Base-by-base conservation (phyloP, 1,284 basidiomycete genomes). In the Meripilus lineatus region DNA sequence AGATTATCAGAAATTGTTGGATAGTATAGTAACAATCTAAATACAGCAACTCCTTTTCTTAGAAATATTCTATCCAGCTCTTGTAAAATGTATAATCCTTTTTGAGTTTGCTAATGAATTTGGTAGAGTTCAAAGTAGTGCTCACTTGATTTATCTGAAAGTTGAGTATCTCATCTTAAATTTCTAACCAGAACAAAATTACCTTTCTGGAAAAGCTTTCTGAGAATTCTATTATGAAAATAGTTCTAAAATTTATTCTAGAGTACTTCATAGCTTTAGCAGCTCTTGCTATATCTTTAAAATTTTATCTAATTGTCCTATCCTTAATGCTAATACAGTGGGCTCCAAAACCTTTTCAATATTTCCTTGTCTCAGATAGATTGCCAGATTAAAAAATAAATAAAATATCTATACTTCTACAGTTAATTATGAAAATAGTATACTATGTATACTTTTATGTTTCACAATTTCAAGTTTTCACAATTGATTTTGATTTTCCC, bases 301-400 rank as follows among this genome's bases (percentile, higher is more conserved):
- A 5, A 20, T 24, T 18, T 48, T 48, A 15, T 40, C 14, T 7
- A 48, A 35, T 24, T 48, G 46, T 3, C 28, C 21, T n/a, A 48
- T 44, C 4, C 38, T 41, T 4, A 44, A 13, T 7, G 42, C 42
- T 1, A 48, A 21, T 4, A 48, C n/a, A n/a, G n/a, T n/a, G n/a
- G n/a, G n/a, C n/a, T n/a, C n/a, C n/a, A n/a, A n/a, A n/a, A n/a
- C n/a, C n/a, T n/a, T n/a, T n/a, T n/a, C n/a, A n/a, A n/a, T n/a
- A n/a, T n/a, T n/a, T n/a, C n/a, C n/a, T n/a, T n/a, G n/a, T n/a
- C n/a, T n/a, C n/a, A n/a, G n/a, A n/a, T n/a, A n/a, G n/a, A n/a
- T n/a, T n/a, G n/a, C n/a, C n/a, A n/a, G n/a, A n/a, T n/a, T n/a
- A n/a, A n/a, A n/a, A n/a, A n/a, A n/a, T n/a, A n/a, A n/a, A n/a